These are phyloP conservation scores for Schoenoplectus tabernaemontani DNA, from an alignment of 202 grass and related monocot species.

Conservation along the genomic window DNA sequence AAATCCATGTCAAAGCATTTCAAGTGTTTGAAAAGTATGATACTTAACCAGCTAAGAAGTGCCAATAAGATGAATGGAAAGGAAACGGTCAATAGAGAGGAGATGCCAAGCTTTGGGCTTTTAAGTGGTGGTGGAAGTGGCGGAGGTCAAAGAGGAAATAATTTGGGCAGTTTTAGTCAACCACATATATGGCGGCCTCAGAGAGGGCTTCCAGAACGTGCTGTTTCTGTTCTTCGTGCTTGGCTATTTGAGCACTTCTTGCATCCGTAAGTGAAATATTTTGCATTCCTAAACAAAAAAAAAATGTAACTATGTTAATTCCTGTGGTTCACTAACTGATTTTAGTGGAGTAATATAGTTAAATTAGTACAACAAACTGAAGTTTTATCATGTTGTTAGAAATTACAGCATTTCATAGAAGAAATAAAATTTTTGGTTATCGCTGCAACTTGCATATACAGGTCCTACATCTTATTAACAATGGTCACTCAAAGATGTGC, in stretches of 20 bases:
- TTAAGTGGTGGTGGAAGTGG: slow-evolving; percentile 31
- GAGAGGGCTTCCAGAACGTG: slow-evolving; percentile 76
- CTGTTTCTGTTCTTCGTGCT: slow-evolving; percentile 76
- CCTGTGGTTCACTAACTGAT: not conserved
- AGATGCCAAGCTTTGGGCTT: slow-evolving; percentile 45
- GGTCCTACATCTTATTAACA: not conserved
- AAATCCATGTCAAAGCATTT: slow-evolving; percentile 81
- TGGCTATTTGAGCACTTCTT: slow-evolving; percentile 92
- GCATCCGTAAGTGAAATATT: slow-evolving; percentile 59
- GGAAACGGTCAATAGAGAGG: slow-evolving; percentile 40
- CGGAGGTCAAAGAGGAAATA: slow-evolving; percentile 34
- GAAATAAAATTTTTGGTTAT: not conserved
- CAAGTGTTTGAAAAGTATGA: slow-evolving; percentile 57
- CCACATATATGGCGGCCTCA: slow-evolving; percentile 77
- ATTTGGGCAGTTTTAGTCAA: slow-evolving; percentile 29
- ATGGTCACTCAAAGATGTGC: not conserved
- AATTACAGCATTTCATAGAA: not conserved
- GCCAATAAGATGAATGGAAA: slow-evolving; percentile 35
- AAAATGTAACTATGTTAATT: too few relatives aligned
- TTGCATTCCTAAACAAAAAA: too few relatives aligned
- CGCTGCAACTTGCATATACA: not conserved
- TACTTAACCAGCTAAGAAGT: slow-evolving; percentile 55
- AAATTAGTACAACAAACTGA: not conserved
- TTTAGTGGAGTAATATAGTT: not conserved
- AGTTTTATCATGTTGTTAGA: not conserved